A percentile compares a stretch with the other conserved stretches of the same genome.
Evolutionary conservation across 306 rosid genomes (phyloP).

Genomic region (Begonia fuchsioides): DNA sequence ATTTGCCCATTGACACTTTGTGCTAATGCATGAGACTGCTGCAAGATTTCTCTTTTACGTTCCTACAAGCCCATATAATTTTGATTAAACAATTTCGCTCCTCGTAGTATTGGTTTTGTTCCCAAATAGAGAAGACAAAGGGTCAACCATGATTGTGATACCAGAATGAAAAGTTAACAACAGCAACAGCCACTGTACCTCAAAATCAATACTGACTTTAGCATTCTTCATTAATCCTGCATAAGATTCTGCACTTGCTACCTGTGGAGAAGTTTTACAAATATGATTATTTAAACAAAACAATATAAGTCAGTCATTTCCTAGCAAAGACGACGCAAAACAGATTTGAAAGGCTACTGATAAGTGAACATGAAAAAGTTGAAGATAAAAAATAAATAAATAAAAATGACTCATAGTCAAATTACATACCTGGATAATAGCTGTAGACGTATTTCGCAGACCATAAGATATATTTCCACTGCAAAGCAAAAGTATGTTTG

Average conservation of each 20-base stretch:
- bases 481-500: conserved; percentile 12
- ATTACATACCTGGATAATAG: conserved; percentile 41
- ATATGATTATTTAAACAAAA: not conserved
- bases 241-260: conserved; percentile 74
- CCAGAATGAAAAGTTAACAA: too few relatives aligned
- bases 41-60: conserved; percentile 48
- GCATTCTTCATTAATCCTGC: conserved; percentile 34
- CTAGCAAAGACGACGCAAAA: not conserved
- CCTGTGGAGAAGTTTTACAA: conserved; percentile 23
- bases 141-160: too few relatives aligned
- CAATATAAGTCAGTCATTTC: too few relatives aligned
- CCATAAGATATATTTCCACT: conserved; percentile 79
- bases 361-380: too few relatives aligned
- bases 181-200: conserved; percentile 27
- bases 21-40: conserved; percentile 50
- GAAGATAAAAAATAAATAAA: too few relatives aligned
- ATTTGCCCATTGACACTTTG: conserved; percentile 54
- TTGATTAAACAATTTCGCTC: conserved; percentile 1
- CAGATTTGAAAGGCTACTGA: not conserved
- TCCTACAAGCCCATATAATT: conserved; percentile 27
- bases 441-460: conserved; percentile 70
- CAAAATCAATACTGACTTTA: conserved; percentile 45
- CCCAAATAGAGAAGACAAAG: too few relatives aligned
- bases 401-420: not conserved
- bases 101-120: not conserved